Percentiles rank a stretch among this genome's conserved stretches.
These are phyloP conservation scores for Phytophthora idaei DNA, from an alignment of 352 stramenopile species.

Conservation along the genomic window DNA sequence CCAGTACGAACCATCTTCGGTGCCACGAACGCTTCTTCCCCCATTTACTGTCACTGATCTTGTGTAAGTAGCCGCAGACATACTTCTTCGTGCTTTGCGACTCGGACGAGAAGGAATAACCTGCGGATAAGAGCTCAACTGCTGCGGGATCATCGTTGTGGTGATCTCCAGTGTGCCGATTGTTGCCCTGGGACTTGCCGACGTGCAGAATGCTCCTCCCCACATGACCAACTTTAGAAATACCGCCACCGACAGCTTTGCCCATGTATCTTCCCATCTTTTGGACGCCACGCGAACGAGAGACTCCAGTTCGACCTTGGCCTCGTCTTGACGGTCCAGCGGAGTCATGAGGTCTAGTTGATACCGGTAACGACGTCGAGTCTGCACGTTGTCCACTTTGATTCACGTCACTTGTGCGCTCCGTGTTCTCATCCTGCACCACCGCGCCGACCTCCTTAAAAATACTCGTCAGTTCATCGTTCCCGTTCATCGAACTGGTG, in stretches of 20 bases:
- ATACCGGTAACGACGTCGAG: conserved; percentile 15
- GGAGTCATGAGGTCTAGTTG: conserved; percentile 20
- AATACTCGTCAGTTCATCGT: conserved; percentile 42
- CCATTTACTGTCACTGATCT: conserved; percentile 88
- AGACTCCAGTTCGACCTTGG: conserved; percentile 27
- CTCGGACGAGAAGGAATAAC: conserved; percentile 77
- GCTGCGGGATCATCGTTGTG: conserved; percentile 36
- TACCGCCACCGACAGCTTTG: conserved; percentile 77
- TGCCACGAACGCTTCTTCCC: conserved; percentile 83
- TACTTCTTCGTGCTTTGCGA: conserved; percentile 82
- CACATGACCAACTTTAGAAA: conserved; percentile 81
- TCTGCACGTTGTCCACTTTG: conserved; percentile 18
- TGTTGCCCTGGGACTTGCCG: conserved; percentile 51
- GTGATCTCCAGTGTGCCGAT: conserved; percentile 19
- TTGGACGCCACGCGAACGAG: conserved; percentile 57
- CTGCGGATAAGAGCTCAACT: conserved; percentile 45
- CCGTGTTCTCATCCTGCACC: conserved; percentile 24
- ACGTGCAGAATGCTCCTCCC: conserved; percentile 79
- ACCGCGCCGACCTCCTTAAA: conserved; percentile 28
- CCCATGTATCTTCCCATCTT: conserved; percentile 83
- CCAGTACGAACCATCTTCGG: conserved; percentile 85
- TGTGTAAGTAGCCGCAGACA: conserved; percentile 84
- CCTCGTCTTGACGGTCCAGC: conserved; percentile 16
- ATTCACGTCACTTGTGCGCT: conserved; percentile 16
- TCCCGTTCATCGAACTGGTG: conserved; percentile 29